Evolutionary conservation across 2,329 filamentous ascomycete genomes (phyloP).

Genomic region (Ophiognomonia clavigignenti-juglandacearum): DNA sequence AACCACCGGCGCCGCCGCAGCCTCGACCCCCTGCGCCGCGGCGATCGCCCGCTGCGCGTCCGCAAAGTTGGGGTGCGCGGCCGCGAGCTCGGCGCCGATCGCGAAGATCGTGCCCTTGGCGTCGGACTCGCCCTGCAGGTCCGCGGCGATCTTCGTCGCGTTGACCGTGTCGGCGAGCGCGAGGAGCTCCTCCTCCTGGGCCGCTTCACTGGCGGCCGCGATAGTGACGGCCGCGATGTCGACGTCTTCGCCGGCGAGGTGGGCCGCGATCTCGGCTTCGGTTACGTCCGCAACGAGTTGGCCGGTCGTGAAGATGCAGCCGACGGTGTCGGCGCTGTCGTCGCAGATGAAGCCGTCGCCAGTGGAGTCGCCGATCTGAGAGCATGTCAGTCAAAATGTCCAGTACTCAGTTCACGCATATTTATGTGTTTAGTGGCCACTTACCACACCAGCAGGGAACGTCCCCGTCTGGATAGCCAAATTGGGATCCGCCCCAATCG

Average conservation of each 20-base stretch:
- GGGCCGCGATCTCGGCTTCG: slow-evolving; percentile 4
- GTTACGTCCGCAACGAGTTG: slow-evolving; percentile 42
- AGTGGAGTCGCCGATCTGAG: slow-evolving; percentile 23
- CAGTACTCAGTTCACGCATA: not conserved
- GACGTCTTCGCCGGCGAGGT: not conserved
- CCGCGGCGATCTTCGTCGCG: not conserved
- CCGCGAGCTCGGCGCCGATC: not conserved
- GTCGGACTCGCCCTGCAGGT: slow-evolving; percentile 3
- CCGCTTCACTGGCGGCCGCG: not conserved
- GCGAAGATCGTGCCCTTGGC: slow-evolving; percentile 1
- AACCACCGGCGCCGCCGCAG: not conserved
- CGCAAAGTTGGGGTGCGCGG: not conserved
- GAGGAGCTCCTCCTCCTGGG: not conserved
- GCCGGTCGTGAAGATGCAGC: slow-evolving; percentile 45
- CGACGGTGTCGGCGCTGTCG: slow-evolving; percentile 34
- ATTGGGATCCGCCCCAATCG: slow-evolving; percentile 57
- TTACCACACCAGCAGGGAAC: slow-evolving; percentile 49
- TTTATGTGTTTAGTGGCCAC: slow-evolving; percentile 16
- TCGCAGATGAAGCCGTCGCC: slow-evolving; percentile 43
- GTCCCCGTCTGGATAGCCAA: slow-evolving; percentile 58
- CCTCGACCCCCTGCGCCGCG: not conserved
- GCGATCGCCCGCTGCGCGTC: not conserved
- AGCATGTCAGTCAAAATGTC: not conserved
- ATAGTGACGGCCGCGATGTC: not conserved
- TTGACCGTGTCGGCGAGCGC: slow-evolving; percentile 6